phyloP scores from a whole-genome alignment of 164 flowering plant genomes.

The Vitis rotundifolia region DNA sequence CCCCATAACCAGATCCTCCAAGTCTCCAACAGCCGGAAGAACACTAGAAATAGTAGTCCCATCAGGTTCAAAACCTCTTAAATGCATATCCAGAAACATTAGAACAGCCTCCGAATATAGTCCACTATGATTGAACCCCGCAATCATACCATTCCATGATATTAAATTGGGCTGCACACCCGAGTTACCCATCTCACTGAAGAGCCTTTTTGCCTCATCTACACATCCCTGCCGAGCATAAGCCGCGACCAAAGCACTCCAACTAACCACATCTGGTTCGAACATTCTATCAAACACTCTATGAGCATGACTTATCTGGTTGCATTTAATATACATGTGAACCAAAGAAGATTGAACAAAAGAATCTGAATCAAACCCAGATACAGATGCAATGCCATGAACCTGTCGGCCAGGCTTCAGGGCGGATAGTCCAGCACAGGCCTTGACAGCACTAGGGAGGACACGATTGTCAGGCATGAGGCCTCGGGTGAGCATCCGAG shows the following conservation, averaged over 20 bases:
- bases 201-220: conserved; percentile 39
- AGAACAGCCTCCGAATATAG: conserved; percentile 36
- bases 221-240: conserved; percentile 58
- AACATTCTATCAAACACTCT: conserved; percentile 55
- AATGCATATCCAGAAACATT: conserved; percentile 51
- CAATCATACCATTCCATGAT: conserved; percentile 77
- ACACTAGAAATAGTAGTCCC: conserved; percentile 59
- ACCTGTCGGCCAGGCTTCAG: conserved; percentile 41
- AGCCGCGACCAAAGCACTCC: conserved; percentile 64
- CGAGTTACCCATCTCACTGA: conserved; percentile 37
- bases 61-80: conserved; percentile 52
- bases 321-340: conserved; percentile 59
- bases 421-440: conserved; percentile 45
- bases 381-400: conserved; percentile 37
- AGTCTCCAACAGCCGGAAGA: conserved; percentile 63
- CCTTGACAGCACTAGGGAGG: conserved; percentile 56
- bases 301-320: conserved; percentile 39
- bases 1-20: conserved; percentile 48
- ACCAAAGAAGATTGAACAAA: conserved; percentile 59
- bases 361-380: conserved; percentile 51
- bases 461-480: conserved; percentile 41
- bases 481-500: conserved; percentile 37
- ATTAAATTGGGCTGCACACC: conserved; percentile 68
- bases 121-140: conserved; percentile 63
- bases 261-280: conserved; percentile 51